Base-by-base conservation (phyloP, 2,329 filamentous ascomycete genomes). In the Colletotrichum noveboracense region DNA sequence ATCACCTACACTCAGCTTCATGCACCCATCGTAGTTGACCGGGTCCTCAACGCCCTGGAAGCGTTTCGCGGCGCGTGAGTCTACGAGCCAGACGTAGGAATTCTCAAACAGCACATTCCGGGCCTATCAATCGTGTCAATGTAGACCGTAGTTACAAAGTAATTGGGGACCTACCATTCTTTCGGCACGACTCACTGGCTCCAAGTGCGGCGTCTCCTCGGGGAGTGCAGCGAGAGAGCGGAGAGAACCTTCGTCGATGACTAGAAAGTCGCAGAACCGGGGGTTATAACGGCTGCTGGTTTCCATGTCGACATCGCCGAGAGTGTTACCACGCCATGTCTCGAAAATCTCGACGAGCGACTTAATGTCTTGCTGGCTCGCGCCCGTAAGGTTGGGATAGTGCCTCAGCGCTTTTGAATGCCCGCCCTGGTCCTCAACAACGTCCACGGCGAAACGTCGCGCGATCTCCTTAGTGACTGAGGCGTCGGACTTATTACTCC, bases 121-220 rank as follows among this genome's bases (percentile, higher is more conserved):
- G 9, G 38, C 38, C 38, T 43, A 4, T 4, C 9, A 43, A 43
- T n/a, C 9, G 38, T 10, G 5, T 43, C 38, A 43, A 43, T 12
- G 38, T 4, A n/a, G 2, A 3, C 18, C 38, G 10, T n/a, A 43
- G 0, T 43, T n/a, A n/a, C 9, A 43, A 43, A n/a, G 5, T 43
- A 3, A n/a, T 0, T 6, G 38, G 9, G 3, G 1, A 2, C 9
- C 5, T 43, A 12, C 38, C 5, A 43, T 43, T n/a, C 9, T 43
- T n/a, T 12, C 18, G 38, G 38, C 18, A 43, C 38, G 38, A 43
- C 38, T 43, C 38, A 43, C 38, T 43, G 38, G 18, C 38, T 6
- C 38, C 5, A 43, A n/a, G 18, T 43, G 38, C 3, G 38, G 38
- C 38, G 38, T 43, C 38, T 43, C 9, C 1, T n/a, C 1, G 18